phyloP scores from a whole-genome alignment of 2,329 filamentous ascomycete species.

The Beauveria medogensis region DNA sequence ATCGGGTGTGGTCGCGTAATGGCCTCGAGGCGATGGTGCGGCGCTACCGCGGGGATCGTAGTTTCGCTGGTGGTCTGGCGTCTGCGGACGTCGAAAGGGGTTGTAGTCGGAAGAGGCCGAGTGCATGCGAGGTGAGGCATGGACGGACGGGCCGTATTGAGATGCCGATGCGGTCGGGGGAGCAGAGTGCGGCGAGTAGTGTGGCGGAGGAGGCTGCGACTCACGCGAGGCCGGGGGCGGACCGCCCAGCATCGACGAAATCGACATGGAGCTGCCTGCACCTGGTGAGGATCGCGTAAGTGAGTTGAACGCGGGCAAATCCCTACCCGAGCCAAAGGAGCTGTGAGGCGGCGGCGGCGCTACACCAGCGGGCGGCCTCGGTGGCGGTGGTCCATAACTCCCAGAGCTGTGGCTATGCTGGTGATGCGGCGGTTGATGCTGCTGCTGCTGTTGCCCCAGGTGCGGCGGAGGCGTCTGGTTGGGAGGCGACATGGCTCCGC shows the following conservation, averaged over 20 bases:
- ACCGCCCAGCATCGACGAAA: slow-evolving; percentile 52
- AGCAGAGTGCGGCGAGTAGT: slow-evolving; percentile 35
- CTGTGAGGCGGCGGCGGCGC: slow-evolving; percentile 34
- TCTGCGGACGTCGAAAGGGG: slow-evolving; percentile 59
- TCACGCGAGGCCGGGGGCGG: slow-evolving; percentile 37
- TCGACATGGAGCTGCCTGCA: slow-evolving; percentile 50
- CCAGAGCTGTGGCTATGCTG: slow-evolving; percentile 20
- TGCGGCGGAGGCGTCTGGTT: slow-evolving; percentile 35
- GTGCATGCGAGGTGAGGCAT: slow-evolving; percentile 49
- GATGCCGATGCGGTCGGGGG: slow-evolving; percentile 34
- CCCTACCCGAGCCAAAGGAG: slow-evolving; percentile 41
- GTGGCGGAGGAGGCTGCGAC: slow-evolving; percentile 29
- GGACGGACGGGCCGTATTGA: slow-evolving; percentile 39
- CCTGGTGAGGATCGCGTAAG: slow-evolving; percentile 38
- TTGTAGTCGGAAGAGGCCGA: slow-evolving; percentile 50
- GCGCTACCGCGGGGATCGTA: slow-evolving; percentile 41
- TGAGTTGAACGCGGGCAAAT: slow-evolving; percentile 43
- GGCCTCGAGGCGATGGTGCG: slow-evolving; percentile 40
- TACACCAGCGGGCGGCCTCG: slow-evolving; percentile 34
- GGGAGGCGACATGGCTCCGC: slow-evolving; percentile 27
- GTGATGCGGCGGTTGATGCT: slow-evolving; percentile 21
- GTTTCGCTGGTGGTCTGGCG: slow-evolving; percentile 58
- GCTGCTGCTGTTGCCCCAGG: slow-evolving; percentile 19
- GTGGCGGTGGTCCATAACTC: slow-evolving; percentile 37
- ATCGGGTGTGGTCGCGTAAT: slow-evolving; percentile 50